These are phyloP conservation scores for Phytophthora brassicae DNA, from an alignment of 352 stramenopile species.

Conservation along the genomic window DNA sequence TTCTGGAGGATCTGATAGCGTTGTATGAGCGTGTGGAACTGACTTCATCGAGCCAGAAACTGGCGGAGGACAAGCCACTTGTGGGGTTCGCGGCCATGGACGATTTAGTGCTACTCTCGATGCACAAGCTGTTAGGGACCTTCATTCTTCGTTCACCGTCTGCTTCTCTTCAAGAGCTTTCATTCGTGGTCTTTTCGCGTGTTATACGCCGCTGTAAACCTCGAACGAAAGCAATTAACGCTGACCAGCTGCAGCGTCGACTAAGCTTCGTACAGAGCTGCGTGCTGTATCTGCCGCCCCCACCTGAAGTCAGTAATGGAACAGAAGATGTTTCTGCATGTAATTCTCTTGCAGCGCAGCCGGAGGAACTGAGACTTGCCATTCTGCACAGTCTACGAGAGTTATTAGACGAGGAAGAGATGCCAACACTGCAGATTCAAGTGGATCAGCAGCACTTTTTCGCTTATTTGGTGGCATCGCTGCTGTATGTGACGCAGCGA, in stretches of 20 bases:
- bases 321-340: conserved; percentile 18
- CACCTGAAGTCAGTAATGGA: conserved; percentile 22
- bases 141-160: conserved; percentile 25
- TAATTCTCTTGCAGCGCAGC: conserved; percentile 27
- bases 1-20: conserved; percentile 31
- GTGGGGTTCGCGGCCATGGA: conserved; percentile 46
- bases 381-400: conserved; percentile 48
- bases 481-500: conserved; percentile 61
- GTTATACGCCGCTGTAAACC: conserved; percentile 38
- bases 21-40: conserved; percentile 34
- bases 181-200: conserved; percentile 26
- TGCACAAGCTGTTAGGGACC: conserved; percentile 55
- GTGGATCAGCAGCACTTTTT: conserved; percentile 64
- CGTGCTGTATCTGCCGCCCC: conserved; percentile 57
- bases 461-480: conserved; percentile 60
- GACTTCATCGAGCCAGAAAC: background rate
- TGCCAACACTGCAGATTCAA: conserved; percentile 22
- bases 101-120: conserved; percentile 64
- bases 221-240: conserved; percentile 23
- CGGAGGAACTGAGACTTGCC: conserved; percentile 63
- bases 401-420: conserved; percentile 29
- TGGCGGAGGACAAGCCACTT: conserved; percentile 1
- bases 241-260: conserved; percentile 17
- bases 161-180: conserved; percentile 25
- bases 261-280: conserved; percentile 58